These are phyloP conservation scores for Arthrobotrys entomopaga DNA, from an alignment of 2,329 filamentous ascomycete species.

Conservation along the genomic window DNA sequence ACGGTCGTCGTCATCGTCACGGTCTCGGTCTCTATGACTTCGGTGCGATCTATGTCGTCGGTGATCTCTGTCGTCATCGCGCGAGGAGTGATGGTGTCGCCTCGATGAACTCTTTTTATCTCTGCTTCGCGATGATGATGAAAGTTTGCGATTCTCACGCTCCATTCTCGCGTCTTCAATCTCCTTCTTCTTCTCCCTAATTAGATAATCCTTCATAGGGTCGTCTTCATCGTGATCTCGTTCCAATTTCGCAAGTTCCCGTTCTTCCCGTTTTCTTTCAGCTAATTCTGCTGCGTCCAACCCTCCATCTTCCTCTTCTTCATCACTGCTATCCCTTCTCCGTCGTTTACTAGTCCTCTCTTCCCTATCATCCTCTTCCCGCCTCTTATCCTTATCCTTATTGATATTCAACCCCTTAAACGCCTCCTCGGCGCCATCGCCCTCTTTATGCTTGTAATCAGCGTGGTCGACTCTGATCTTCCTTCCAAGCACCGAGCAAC, in stretches of 20 bases:
- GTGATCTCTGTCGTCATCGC: conserved; percentile 59
- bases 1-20: conserved; percentile 56
- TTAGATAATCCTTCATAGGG: conserved; percentile 92
- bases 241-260: conserved; percentile 78
- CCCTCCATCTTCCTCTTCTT: conserved; percentile 59
- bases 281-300: conserved; percentile 66
- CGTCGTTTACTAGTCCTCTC: conserved; percentile 61
- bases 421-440: conserved; percentile 66
- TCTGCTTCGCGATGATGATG: conserved; percentile 59
- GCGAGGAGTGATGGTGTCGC: conserved; percentile 64
- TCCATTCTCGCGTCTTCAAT: conserved; percentile 74
- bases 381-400: conserved; percentile 69
- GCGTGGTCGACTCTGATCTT: conserved; percentile 90
- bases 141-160: conserved; percentile 65
- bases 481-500: conserved; percentile 82
- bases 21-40: conserved; percentile 34
- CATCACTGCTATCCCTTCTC: conserved; percentile 61
- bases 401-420: conserved; percentile 70
- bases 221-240: conserved; percentile 91
- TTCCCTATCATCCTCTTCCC: conserved; percentile 61
- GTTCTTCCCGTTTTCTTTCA: conserved; percentile 71
- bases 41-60: conserved; percentile 50
- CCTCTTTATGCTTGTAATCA: conserved; percentile 86
- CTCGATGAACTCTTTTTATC: conserved; percentile 60
- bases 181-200: conserved; percentile 91